These are phyloP conservation scores for Iberis amara DNA, from an alignment of 441 rosid genomes.

Conservation along the genomic window DNA sequence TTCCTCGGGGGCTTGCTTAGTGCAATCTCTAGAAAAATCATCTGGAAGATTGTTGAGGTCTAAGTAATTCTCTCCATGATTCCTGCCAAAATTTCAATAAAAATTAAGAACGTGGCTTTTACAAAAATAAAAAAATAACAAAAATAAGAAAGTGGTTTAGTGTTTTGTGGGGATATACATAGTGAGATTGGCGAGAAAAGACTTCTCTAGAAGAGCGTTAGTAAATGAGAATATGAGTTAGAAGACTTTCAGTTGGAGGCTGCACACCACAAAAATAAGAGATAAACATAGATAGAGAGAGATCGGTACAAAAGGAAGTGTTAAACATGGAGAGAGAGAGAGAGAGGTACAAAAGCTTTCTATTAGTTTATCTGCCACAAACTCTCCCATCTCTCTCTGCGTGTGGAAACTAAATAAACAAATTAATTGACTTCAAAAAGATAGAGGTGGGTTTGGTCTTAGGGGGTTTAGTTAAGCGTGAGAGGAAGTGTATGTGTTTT, in stretches of 20 bases:
- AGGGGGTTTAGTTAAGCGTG: constrained; percentile 28
- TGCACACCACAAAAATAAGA: constrained; percentile 50
- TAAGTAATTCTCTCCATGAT: constrained; percentile 63
- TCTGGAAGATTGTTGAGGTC: constrained; percentile 99
- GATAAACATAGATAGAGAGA: constrained; percentile 37
- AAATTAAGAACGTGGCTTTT: neutral
- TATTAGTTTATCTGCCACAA: constrained; percentile 87
- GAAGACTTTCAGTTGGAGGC: constrained; percentile 74
- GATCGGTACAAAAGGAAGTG: constrained; percentile 31
- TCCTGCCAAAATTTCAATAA: constrained; percentile 41
- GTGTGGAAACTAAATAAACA: constrained; percentile 29
- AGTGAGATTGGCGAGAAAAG: constrained; percentile 31
- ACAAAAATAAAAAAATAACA: constrained; percentile 20
- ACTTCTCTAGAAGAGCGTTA: constrained; percentile 23
- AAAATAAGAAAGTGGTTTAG: constrained; percentile 16
- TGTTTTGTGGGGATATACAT: constrained; percentile 26
- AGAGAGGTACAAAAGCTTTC: constrained; percentile 69
- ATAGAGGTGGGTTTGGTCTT: constrained; percentile 26
- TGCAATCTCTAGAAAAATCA: constrained; percentile 50
- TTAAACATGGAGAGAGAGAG: no score
- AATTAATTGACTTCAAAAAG: constrained; percentile 30
- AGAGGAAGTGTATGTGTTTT: constrained; percentile 27
- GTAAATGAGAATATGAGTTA: constrained; percentile 33
- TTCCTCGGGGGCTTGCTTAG: constrained; percentile 48
- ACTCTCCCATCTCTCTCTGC: constrained; percentile 35